Evolutionary conservation across 2,329 filamentous ascomycete genomes (phyloP), one percentile per base, ranked within the genome.

Genomic region (Stachybotrys elegans): DNA sequence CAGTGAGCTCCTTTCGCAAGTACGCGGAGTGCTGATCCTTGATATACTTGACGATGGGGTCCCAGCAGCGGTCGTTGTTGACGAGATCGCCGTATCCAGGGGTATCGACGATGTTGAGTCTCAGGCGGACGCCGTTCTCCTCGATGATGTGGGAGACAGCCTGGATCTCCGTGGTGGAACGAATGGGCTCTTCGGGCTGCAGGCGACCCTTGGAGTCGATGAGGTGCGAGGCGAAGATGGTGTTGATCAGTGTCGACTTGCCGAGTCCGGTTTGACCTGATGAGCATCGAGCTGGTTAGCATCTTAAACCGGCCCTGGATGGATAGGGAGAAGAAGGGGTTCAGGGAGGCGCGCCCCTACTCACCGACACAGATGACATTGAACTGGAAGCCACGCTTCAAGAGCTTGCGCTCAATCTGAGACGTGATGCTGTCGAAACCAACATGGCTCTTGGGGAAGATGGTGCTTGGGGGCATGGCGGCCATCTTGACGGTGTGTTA

Each of bases 51-150:
- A 98, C 92, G 68, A 98, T 98, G 52, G 93, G 93, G 66, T 98
- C 93, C 93, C 93, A 98, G 84, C 93, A 98, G 79, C 93, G 87
- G 75, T 98, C 93, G 71, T 98, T 98, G 82, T 98, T 98, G 71
- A 98, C 93, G 65, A 96, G 83, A 63, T 98, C 93, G 63, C 93
- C 93, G 63, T 98, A 98, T 53, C 93, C 93, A 52, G 93, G 93
- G 52, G 93, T 98, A 68, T 98, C 93, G 62, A 98, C 93, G 63
- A 98, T 98, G 81, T 97, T 98, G 63, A 98, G 79, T 60, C 93
- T 83, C 62, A 98, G 84, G 65, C 93, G 91, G 57, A 98, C 93
- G 58, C 93, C 93, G 67, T 98, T 98, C 76, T 98, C 93, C 79
- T 98, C 93, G 65, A 98, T 96, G 69, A 96, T 90, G 76, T 98